phyloP scores from a whole-genome alignment of 1,139 yeast species.

The Petasospora fabianii region DNA sequence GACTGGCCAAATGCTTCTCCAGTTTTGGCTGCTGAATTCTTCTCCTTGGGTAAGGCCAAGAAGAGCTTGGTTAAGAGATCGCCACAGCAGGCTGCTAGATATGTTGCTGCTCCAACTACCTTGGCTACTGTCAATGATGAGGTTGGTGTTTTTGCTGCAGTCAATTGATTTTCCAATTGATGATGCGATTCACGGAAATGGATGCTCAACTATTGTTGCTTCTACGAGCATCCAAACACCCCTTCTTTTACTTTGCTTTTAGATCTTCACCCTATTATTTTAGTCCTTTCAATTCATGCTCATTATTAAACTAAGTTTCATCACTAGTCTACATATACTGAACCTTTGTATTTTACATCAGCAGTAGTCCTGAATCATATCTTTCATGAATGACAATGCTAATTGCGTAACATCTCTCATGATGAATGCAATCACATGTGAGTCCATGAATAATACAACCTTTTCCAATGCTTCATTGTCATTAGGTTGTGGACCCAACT shows the following conservation, averaged over 20 bases:
- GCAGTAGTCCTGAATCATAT: slow-evolving; percentile 4
- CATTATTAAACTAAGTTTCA: no score
- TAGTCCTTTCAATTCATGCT: neutral
- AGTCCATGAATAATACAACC: slow-evolving; percentile 10
- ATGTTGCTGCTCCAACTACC: neutral
- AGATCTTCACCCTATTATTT: neutral
- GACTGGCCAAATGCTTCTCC: slow-evolving; percentile 1
- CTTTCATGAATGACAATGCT: slow-evolving; percentile 8
- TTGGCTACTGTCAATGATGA: neutral
- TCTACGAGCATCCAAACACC: no score
- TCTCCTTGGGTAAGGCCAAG: neutral
- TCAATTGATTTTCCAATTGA: no score
- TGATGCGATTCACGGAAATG: no score
- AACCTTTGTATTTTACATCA: neutral
- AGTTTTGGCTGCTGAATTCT: slow-evolving; percentile 1
- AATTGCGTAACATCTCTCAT: slow-evolving; percentile 11
- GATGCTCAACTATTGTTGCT: no score
- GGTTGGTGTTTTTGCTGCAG: slow-evolving; percentile 2
- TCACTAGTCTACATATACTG: neutral
- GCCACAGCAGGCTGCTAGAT: neutral
- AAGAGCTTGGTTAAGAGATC: neutral
- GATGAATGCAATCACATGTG: slow-evolving; percentile 14
- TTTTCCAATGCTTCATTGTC: slow-evolving; percentile 6
- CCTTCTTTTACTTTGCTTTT: no score
- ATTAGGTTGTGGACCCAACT: neutral